Base-by-base conservation (phyloP, 257 asterid genomes). In the Lavandula angustifolia region DNA sequence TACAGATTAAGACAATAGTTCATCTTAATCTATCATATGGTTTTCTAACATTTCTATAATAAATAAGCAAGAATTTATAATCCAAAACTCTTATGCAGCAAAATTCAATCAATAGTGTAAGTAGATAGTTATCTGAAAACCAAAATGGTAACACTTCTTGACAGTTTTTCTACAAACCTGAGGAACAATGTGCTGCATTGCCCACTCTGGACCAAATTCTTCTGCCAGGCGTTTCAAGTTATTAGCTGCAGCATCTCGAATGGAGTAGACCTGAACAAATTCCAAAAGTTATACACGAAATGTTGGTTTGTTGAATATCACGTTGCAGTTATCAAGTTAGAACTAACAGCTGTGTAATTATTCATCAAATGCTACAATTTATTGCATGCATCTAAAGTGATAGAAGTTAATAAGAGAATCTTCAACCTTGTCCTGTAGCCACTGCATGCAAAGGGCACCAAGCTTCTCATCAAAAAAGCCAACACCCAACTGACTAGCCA, bases 191-290 rank as follows among this genome's bases (percentile, higher is more conserved):
- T 89, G 95, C 73, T 87, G 94, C 95, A 87, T 87, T 71, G 96
- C 96, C 96, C 96, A 89, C 66, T 84, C 92, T 68, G 95, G 95
- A 64, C 97, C 94, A 47, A 89, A 89, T 69, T 89, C 97, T 64
- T 89, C 97, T 0, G 97, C 94, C 53, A 89, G 83, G 35, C 95
- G 97, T 67, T 76, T 76, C 72, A 83, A 80, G 76, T 83, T 86
- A 77, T 83, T 84, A 43, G 91, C 86, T 41, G 97, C 97, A 51
- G 94, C 96, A 60, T 85, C 96, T 74, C 96, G 76, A 73, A 88
- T 88, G 44, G 94, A 83, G 71, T 83, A 86, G 64, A 88, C 96
- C 96, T 88, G 71, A 46, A 78, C 34, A 62, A 29, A 31, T 40
- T 10, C 63, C 67, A 54, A 22, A 41, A 12, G 16, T 51, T 40